Evolutionary conservation across 164 flowering plant species (phyloP).

Genomic region (Vitis cinerea): DNA sequence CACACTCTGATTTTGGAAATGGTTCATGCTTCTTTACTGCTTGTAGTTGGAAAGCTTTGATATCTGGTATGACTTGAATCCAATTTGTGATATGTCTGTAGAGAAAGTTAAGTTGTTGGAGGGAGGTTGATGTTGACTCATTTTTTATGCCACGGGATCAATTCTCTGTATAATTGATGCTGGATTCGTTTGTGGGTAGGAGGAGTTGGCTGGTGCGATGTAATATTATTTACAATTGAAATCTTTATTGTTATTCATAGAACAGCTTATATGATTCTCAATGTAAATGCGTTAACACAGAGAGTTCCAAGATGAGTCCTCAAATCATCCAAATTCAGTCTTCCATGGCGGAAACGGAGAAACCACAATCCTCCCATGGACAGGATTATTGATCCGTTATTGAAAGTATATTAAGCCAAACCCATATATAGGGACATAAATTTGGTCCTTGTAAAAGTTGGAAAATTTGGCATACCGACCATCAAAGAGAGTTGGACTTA

Average conservation of each 20-base stretch:
- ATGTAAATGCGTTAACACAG: not conserved
- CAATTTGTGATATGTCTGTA: not conserved
- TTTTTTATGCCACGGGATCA: constrained; percentile 2
- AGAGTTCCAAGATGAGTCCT: not conserved
- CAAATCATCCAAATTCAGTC: not conserved
- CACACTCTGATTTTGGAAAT: no score
- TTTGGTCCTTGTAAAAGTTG: no score
- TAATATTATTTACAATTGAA: not conserved
- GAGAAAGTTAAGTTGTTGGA: not conserved
- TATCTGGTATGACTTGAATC: not conserved
- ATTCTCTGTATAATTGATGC: constrained; percentile 6
- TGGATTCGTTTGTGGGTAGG: not conserved
- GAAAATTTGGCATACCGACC: no score
- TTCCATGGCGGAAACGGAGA: no score
- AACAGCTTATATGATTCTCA: not conserved
- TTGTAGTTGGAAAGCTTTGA: not conserved
- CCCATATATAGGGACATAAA: no score
- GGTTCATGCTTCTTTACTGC: not conserved
- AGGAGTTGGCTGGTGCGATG: not conserved
- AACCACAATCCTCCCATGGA: no score
- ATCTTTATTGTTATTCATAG: constrained; percentile 1
- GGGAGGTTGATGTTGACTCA: not conserved
- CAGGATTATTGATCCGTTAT: no score
- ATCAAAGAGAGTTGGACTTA: no score
- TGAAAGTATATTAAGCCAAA: no score